These are phyloP conservation scores for Fusarium burgessii DNA, from an alignment of 2,329 filamentous ascomycete genomes.

Conservation along the genomic window DNA sequence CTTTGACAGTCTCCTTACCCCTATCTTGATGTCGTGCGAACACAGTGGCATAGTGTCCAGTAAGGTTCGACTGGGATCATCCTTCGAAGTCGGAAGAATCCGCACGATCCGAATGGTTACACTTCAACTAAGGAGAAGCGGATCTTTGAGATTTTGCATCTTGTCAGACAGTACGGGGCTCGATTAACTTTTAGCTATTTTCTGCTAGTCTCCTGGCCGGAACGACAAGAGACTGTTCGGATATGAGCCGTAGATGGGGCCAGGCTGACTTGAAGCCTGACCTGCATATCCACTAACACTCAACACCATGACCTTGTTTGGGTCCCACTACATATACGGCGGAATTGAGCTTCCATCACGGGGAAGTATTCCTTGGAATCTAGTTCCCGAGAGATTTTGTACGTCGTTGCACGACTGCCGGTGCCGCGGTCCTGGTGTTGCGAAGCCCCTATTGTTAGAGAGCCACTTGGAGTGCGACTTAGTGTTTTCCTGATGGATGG, in stretches of 20 bases:
- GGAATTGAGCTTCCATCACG: slow-evolving; percentile 27
- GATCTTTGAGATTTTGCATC: not conserved
- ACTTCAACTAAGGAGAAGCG: not conserved
- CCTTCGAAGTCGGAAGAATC: not conserved
- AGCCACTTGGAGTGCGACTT: slow-evolving; percentile 25
- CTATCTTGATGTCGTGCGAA: slow-evolving; percentile 15
- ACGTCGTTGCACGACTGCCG: slow-evolving; percentile 31
- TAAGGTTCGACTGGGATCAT: slow-evolving; percentile 4
- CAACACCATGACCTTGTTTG: slow-evolving; percentile 21
- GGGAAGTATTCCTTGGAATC: slow-evolving; percentile 26
- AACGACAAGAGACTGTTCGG: slow-evolving; percentile 12
- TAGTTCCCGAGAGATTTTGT: slow-evolving; percentile 25
- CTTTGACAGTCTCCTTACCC: not conserved
- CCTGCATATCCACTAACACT: slow-evolving; percentile 15
- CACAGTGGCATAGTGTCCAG: slow-evolving; percentile 12
- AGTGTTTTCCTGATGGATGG: slow-evolving; percentile 12
- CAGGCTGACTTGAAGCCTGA: slow-evolving; percentile 25
- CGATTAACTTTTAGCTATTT: slow-evolving; percentile 7
- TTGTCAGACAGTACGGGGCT: not conserved
- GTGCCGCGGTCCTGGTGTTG: slow-evolving; percentile 30
- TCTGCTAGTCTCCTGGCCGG: not conserved
- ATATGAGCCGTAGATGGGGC: slow-evolving; percentile 25
- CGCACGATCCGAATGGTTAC: slow-evolving; percentile 10
- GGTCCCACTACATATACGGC: slow-evolving; percentile 15
- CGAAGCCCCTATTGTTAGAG: slow-evolving; percentile 18